Base-by-base conservation (phyloP, 2,329 filamentous ascomycete species). In the Sphaerulina musiva region DNA sequence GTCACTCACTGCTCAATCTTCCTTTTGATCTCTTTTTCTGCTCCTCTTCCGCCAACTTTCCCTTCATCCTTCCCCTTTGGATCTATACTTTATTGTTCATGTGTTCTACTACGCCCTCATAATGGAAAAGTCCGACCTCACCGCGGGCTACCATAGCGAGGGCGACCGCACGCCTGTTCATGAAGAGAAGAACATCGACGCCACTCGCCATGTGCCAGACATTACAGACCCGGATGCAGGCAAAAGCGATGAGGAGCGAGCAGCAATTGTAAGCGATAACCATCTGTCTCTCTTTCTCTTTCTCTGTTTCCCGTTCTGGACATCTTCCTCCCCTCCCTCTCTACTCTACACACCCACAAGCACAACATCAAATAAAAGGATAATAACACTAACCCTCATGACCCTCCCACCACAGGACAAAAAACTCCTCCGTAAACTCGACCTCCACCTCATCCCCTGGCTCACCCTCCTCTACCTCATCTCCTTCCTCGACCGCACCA, bases 381-480 rank as follows among this genome's bases (percentile, higher is more conserved):
- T 2, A 20, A 20, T 4, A 20, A 20, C 20, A 20, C 20, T 20
- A 20, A 20, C 20, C 20, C 20, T 20, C 20, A 2, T 4, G n/a
- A n/a, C 20, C 1, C 20, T 2, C 29, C 11, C 48, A 23, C 31
- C 29, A 14, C 54, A 86, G 83, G 83, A 86, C 60, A 78, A 77
- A 56, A 80, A 78, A 62, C 72, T 86, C 1, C 64, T 86, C 8
- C 76, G 82, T 66, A 85, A 80, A 66, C 73, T 86, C 17, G 83
- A 86, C 63, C 61, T 78, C 20, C 74, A 75, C 51, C 72, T 85
- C 1, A 83, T 85, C 42, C 83, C 82, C 38, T 85, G 81, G 76
- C 79, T 89, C 10, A 85, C 82, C 54, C 74, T 89, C 46, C 76
- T 90, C 34, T 90, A 90, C 64, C 76, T 91, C 1, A 77, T 89